Evolutionary conservation across 208 protist genomes (phyloP).

Genomic region (Wallacemonas collosoma): DNA sequence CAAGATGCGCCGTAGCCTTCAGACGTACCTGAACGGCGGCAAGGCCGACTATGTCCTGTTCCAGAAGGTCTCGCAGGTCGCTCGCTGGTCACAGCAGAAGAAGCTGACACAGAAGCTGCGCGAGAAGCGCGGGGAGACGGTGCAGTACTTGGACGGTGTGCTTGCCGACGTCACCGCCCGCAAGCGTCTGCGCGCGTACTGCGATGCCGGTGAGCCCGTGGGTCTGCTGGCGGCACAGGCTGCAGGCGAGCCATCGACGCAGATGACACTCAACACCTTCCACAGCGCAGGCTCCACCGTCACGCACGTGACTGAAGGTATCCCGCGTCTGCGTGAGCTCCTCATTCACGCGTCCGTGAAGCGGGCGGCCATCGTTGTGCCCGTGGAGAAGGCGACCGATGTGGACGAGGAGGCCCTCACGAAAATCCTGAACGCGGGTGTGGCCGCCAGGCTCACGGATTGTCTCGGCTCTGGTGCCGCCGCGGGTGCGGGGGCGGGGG

Average conservation of each 20-base stretch:
- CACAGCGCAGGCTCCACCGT: constrained; percentile 99
- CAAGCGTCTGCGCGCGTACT: constrained; percentile 66
- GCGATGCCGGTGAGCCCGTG: constrained; percentile 95
- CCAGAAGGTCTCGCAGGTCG: constrained; percentile 75
- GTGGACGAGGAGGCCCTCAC: constrained; percentile 71
- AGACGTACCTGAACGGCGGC: constrained; percentile 46
- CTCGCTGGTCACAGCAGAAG: constrained; percentile 60
- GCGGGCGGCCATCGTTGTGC: constrained; percentile 82
- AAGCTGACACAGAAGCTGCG: constrained; percentile 55
- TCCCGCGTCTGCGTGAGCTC: constrained; percentile 98
- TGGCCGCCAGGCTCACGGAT: constrained; percentile 57
- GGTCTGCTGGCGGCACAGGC: constrained; percentile 98
- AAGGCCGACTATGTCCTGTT: constrained; percentile 77
- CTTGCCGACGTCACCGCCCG: constrained; percentile 64
- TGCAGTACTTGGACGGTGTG: constrained; percentile 60
- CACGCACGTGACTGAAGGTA: constrained; percentile 99
- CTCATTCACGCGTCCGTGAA: constrained; percentile 97
- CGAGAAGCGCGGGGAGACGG: constrained; percentile 54
- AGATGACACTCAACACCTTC: constrained; percentile 99
- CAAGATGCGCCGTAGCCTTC: constrained; percentile 39
- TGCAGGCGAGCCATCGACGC: constrained; percentile 99
- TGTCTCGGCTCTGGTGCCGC: constrained; percentile 52
- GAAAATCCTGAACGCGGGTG: constrained; percentile 56
- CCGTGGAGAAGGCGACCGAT: constrained; percentile 64
- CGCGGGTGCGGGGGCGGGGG: not conserved